A percentile compares a stretch with the other conserved stretches of the same genome.
Evolutionary conservation across 2,329 filamentous ascomycete genomes (phyloP).

Genomic region (Colletotrichum siamense): DNA sequence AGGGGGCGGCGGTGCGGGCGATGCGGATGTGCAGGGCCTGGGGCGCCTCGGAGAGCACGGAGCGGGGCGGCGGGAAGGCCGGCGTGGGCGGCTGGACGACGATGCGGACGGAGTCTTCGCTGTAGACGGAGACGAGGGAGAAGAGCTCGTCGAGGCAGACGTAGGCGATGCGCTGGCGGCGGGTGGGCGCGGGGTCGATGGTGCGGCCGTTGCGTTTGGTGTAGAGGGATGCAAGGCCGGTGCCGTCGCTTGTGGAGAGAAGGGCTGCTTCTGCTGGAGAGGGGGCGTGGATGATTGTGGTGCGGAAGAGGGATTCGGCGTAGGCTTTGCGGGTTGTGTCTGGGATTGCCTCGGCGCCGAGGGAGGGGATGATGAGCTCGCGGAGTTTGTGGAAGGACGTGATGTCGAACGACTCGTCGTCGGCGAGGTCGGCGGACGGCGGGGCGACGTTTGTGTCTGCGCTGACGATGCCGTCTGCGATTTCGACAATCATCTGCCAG

Average conservation of each 20-base stretch:
- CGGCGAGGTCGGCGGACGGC: slow-evolving; percentile 53
- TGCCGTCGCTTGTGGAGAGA: slow-evolving; percentile 57
- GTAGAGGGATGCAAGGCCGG: slow-evolving; percentile 68
- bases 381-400: slow-evolving; percentile 72
- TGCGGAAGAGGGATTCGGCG: slow-evolving; percentile 77
- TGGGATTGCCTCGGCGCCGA: slow-evolving; percentile 70
- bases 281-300: slow-evolving; percentile 79
- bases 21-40: slow-evolving; percentile 60
- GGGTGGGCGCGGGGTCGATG: slow-evolving; percentile 67
- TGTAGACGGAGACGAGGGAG: slow-evolving; percentile 63
- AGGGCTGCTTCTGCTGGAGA: slow-evolving; percentile 54
- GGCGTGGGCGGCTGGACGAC: slow-evolving; percentile 51
- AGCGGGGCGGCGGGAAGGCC: slow-evolving; percentile 34
- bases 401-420: slow-evolving; percentile 85
- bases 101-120: slow-evolving; percentile 43
- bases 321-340: slow-evolving; percentile 74
- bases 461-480: slow-evolving; percentile 72
- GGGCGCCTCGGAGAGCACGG: slow-evolving; percentile 27
- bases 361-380: slow-evolving; percentile 73
- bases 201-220: slow-evolving; percentile 74
- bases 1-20: slow-evolving; percentile 78
- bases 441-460: slow-evolving; percentile 62
- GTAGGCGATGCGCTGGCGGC: slow-evolving; percentile 77
- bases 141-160: slow-evolving; percentile 83
- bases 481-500: slow-evolving; percentile 73